A percentile compares a stretch with the other conserved stretches of the same genome.
Evolutionary conservation across 2,329 filamentous ascomycete genomes (phyloP).

Genomic region (Aureobasidium musti): DNA sequence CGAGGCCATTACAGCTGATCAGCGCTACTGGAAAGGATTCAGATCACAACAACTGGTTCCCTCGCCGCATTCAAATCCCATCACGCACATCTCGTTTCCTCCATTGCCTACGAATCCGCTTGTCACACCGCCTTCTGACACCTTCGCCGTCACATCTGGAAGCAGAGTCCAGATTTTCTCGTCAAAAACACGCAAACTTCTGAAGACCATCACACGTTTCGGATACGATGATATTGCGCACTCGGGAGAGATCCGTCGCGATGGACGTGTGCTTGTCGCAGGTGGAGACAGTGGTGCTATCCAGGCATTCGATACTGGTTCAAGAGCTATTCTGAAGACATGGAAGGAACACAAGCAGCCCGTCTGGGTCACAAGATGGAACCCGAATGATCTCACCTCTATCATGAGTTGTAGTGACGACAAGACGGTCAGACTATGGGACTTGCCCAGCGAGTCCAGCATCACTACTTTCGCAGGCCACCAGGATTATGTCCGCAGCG

Average conservation of each 20-base stretch:
- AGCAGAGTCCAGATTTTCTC: constrained; percentile 93
- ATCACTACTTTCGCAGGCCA: constrained; percentile 81
- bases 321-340: constrained; percentile 88
- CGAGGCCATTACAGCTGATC: constrained; percentile 82
- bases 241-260: constrained; percentile 81
- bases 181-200: constrained; percentile 81
- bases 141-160: constrained; percentile 93
- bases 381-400: constrained; percentile 75
- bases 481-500: constrained; percentile 86
- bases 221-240: constrained; percentile 76
- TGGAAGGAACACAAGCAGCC: constrained; percentile 95
- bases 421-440: constrained; percentile 89
- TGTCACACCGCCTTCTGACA: constrained; percentile 56
- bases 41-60: constrained; percentile 87
- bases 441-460: constrained; percentile 77
- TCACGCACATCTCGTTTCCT: constrained; percentile 85
- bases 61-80: constrained; percentile 83
- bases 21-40: constrained; percentile 95
- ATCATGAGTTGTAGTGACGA: constrained; percentile 92
- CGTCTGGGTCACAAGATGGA: constrained; percentile 89
- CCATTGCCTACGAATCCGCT: constrained; percentile 50
- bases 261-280: constrained; percentile 85
- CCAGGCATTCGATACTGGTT: constrained; percentile 91
- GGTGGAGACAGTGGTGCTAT: constrained; percentile 90
- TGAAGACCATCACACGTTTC: constrained; percentile 94